These are phyloP conservation scores for Phytophthora pinifolia DNA, from an alignment of 352 stramenopile genomes.

Conservation along the genomic window DNA sequence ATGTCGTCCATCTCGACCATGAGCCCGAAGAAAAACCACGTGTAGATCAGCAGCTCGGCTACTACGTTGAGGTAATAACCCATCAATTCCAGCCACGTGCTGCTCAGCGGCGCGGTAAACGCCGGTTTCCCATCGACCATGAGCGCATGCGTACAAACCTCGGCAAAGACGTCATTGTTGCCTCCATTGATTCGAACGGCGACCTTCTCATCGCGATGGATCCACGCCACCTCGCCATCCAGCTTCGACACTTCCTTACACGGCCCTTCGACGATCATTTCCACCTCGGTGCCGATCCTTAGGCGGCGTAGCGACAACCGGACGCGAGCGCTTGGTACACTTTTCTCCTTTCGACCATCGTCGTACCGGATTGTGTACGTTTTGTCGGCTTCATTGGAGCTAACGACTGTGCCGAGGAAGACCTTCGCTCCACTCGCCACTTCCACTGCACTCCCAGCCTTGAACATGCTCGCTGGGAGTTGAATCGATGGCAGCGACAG, in stretches of 20 bases:
- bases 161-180: constrained; percentile 68
- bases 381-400: constrained; percentile 41
- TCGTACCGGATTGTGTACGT: constrained; percentile 61
- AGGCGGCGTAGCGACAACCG: constrained; percentile 56
- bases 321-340: constrained; percentile 48
- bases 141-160: constrained; percentile 63
- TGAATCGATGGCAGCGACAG: constrained; percentile 39
- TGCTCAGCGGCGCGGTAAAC: constrained; percentile 61
- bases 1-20: constrained; percentile 62
- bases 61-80: constrained; percentile 57
- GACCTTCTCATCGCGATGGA: constrained; percentile 72
- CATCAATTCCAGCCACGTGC: constrained; percentile 61
- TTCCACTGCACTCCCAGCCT: constrained; percentile 51
- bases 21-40: constrained; percentile 63
- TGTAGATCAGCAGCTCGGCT: constrained; percentile 47
- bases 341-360: constrained; percentile 64
- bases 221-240: constrained; percentile 71
- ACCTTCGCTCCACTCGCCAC: constrained; percentile 44
- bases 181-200: constrained; percentile 58
- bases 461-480: constrained; percentile 33
- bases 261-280: constrained; percentile 73
- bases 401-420: constrained; percentile 44
- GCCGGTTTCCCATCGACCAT: constrained; percentile 65
- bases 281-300: constrained; percentile 61
- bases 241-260: constrained; percentile 74